Conservation (phyloP, 768 basidiomycete species). For the Phlegmacium glaucopus region DNA sequence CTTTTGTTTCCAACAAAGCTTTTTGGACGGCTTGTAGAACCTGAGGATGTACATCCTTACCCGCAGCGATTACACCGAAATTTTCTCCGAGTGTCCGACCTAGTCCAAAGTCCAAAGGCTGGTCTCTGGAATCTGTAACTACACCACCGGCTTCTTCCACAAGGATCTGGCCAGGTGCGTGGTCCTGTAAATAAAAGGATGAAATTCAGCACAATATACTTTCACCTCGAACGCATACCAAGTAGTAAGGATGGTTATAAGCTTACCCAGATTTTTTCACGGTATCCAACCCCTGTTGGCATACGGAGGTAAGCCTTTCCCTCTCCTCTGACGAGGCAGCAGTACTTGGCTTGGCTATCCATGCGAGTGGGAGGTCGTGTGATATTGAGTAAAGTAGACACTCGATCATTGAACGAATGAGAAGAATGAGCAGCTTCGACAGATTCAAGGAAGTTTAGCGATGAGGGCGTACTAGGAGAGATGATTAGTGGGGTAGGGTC, state of each 20-base stretch:
- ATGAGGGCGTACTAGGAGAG: constrained; percentile 40
- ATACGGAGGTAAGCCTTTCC: constrained; percentile 80
- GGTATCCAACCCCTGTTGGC: constrained; percentile 75
- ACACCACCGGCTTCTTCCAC: constrained; percentile 87
- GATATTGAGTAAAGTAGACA: constrained; percentile 65
- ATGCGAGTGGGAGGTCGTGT: constrained; percentile 69
- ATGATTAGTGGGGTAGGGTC: constrained; percentile 52
- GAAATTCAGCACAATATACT: neutral
- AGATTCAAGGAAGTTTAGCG: constrained; percentile 80
- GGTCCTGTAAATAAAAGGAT: constrained; percentile 53
- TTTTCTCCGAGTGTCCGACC: constrained; percentile 86
- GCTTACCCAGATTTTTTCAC: constrained; percentile 94
- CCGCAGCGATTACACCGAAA: constrained; percentile 83
- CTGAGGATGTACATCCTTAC: constrained; percentile 61
- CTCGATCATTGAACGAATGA: constrained; percentile 77
- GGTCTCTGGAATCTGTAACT: constrained; percentile 81
- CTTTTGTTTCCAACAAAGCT: constrained; percentile 37
- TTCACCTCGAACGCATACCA: no score
- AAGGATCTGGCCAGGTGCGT: constrained; percentile 82
- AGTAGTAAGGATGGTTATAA: neutral
- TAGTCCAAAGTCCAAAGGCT: constrained; percentile 77
- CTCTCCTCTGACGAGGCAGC: constrained; percentile 80
- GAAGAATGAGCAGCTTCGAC: constrained; percentile 91
- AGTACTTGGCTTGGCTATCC: constrained; percentile 98
- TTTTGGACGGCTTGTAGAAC: constrained; percentile 75